Evolutionary conservation across 2,329 filamentous ascomycete species (phyloP), one percentile per base, ranked within the genome.

Genomic region (Coleophoma eucalyptorum): DNA sequence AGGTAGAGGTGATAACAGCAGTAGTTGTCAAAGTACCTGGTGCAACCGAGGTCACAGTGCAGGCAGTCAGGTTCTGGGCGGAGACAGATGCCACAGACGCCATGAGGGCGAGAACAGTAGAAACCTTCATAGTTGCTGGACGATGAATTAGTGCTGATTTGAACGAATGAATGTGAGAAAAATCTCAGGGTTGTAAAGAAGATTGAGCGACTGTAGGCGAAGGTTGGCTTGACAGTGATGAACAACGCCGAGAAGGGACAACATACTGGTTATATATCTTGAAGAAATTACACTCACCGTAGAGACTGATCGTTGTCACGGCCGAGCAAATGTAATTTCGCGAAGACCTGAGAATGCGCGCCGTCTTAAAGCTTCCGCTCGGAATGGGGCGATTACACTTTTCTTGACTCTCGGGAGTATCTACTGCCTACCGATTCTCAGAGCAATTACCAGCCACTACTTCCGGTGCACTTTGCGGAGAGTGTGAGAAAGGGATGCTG

Each of bases 1-100:
- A 50, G 13, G 48, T 50, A 4, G 48, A 50, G n/a, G 42, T 50
- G 42, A 34, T 20, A 10, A 44, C 21, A n/a, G 35, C 48, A 19
- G 48, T 50, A 18, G 45, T 50, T 13, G 48, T 50, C 12, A 15
- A 45, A 11, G 48, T 50, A 3, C 33, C 42, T 34, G 38, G 42
- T 6, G 26, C 19, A 26, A 44, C 26, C 7, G 42, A 44, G 42
- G 42, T 44, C 11, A 26, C 15, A 12, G 42, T 44, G n/a, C 42
- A 44, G n/a, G 11, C 42, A 42, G n/a, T 21, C 11, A 11, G 12
- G 26, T 15, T 33, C n/a, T 15, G 19, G 31, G 18, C 42, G 31
- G 26, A 4, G 16, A 26, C 19, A 42, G 40, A 18, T 42, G 40
- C 18, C 13, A 44, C 42, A 6, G 42, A 44, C 31, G 42, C 42